Conservation (phyloP, 2,329 filamentous ascomycete genomes). For the Beauveria bassiana region DNA sequence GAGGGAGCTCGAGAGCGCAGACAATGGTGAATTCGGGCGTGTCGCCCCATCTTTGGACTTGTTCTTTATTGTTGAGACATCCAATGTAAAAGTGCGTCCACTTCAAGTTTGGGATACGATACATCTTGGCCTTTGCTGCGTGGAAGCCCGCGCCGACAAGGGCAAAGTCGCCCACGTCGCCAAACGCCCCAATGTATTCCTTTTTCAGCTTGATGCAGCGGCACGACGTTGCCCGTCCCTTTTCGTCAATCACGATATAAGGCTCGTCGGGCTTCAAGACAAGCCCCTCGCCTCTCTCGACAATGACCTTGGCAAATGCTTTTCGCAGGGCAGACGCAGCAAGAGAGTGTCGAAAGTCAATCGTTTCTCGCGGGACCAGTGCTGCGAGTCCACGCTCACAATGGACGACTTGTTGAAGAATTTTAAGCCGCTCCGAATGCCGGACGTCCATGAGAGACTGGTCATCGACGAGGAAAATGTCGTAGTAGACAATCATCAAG, state of each 20-base stretch:
- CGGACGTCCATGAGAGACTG: conserved; percentile 41
- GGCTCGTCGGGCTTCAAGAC: conserved; percentile 74
- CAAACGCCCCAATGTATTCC: conserved; percentile 69
- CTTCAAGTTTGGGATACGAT: conserved; percentile 44
- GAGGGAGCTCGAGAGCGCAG: conserved; percentile 51
- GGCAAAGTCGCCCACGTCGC: conserved; percentile 77
- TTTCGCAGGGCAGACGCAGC: conserved; percentile 49
- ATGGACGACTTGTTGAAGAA: conserved; percentile 48
- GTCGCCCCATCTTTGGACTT: conserved; percentile 41
- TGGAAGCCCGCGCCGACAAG: conserved; percentile 70
- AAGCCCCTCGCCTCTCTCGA: conserved; percentile 64
- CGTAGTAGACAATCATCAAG: conserved; percentile 56
- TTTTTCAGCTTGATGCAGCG: conserved; percentile 80
- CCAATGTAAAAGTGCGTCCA: conserved; percentile 81
- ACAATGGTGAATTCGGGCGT: conserved; percentile 59
- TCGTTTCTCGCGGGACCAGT: conserved; percentile 56
- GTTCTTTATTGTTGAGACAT: conserved; percentile 62
- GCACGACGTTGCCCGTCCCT: conserved; percentile 30
- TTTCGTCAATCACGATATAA: conserved; percentile 55
- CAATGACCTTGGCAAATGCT: conserved; percentile 61
- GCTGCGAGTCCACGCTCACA: conserved; percentile 53
- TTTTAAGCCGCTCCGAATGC: conserved; percentile 52
- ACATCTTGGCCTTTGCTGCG: conserved; percentile 49
- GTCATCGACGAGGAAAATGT: conserved; percentile 46
- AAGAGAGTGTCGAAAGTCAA: conserved; percentile 53